Evolutionary conservation across 2,329 filamentous ascomycete species (phyloP).

Genomic region (Rhexocercosporidium sp.): DNA sequence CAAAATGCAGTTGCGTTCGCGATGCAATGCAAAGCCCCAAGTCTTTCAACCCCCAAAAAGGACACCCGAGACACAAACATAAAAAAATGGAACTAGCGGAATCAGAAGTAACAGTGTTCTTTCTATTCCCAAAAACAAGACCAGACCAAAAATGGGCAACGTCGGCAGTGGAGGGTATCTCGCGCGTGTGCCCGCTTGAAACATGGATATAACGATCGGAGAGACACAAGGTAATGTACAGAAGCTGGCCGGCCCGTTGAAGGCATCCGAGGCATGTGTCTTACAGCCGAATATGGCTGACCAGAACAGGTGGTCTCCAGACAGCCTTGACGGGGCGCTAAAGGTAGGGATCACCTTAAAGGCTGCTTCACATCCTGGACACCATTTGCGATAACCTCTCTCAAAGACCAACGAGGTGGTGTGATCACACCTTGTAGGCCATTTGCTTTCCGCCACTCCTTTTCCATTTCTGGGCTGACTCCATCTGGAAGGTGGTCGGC

Average conservation of each 20-base stretch:
- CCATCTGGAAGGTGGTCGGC: constrained; percentile 76
- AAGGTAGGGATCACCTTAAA: constrained; percentile 52
- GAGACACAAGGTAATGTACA: constrained; percentile 32
- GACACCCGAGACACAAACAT: constrained; percentile 7
- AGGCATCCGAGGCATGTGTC: background rate
- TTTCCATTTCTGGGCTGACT: constrained; percentile 73
- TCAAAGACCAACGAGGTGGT: constrained; percentile 70
- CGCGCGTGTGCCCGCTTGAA: constrained; percentile 29
- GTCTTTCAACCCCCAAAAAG: background rate
- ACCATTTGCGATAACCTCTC: constrained; percentile 73
- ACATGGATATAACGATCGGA: constrained; percentile 28
- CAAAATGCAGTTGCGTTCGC: constrained; percentile 6
- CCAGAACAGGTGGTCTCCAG: background rate
- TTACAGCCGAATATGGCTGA: background rate
- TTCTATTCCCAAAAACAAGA: constrained; percentile 6
- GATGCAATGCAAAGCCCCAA: constrained; percentile 5
- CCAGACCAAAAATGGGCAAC: constrained; percentile 12
- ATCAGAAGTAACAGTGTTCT: background rate
- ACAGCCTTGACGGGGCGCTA: background rate
- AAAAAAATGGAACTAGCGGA: background rate
- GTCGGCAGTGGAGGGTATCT: constrained; percentile 34
- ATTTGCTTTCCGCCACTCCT: constrained; percentile 65
- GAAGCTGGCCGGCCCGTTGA: background rate
- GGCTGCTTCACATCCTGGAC: constrained; percentile 71
- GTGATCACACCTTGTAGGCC: constrained; percentile 55